These are phyloP conservation scores for Torulaspora microellipsoides DNA, from an alignment of 805 yeast genomes.

Conservation along the genomic window DNA sequence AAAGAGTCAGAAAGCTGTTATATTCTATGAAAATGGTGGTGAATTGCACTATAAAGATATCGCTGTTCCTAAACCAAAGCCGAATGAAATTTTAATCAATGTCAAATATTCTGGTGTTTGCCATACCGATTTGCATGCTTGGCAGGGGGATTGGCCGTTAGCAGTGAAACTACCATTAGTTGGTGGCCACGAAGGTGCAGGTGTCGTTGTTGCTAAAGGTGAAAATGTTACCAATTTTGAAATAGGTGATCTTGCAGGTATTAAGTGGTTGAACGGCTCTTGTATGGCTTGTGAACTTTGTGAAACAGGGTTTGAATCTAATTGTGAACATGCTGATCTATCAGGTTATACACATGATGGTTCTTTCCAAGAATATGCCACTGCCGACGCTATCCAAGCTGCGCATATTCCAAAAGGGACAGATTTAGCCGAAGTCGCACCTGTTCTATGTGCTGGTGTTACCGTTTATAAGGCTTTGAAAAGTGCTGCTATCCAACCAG, in stretches of 20 bases:
- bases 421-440: constrained; percentile 68
- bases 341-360: constrained; percentile 61
- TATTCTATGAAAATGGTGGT: constrained; percentile 49
- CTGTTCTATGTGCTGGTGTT: constrained; percentile 59
- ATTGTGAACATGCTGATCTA: constrained; percentile 47
- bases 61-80: constrained; percentile 53
- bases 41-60: constrained; percentile 47
- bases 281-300: constrained; percentile 58
- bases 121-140: constrained; percentile 62
- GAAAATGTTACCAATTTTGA: constrained; percentile 51
- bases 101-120: constrained; percentile 64
- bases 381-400: constrained; percentile 83
- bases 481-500: constrained; percentile 45
- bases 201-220: constrained; percentile 57
- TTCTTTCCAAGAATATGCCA: constrained; percentile 83
- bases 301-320: constrained; percentile 48
- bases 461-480: constrained; percentile 59
- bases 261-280: constrained; percentile 62
- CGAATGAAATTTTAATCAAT: constrained; percentile 53
- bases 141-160: constrained; percentile 67
- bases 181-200: constrained; percentile 69
- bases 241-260: constrained; percentile 58
- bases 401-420: constrained; percentile 70
- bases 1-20: constrained; percentile 47
- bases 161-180: constrained; percentile 53